A percentile compares a stretch with the other conserved stretches of the same genome.
phyloP scores from a whole-genome alignment of 2,329 filamentous ascomycete genomes.

The Capronia coronata region DNA sequence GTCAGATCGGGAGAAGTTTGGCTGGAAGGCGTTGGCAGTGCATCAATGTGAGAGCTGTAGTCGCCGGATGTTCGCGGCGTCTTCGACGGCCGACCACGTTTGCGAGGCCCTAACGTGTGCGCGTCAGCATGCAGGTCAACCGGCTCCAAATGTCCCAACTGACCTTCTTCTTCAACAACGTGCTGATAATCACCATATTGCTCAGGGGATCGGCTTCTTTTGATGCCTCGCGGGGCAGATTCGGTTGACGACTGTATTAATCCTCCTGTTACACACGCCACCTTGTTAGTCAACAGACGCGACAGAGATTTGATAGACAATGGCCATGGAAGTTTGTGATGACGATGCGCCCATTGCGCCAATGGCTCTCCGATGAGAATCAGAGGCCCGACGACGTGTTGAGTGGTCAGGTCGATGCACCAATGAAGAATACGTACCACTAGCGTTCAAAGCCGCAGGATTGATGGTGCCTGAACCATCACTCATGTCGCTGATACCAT shows the following conservation, averaged over 20 bases:
- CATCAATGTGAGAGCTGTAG: constrained; percentile 29
- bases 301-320: background rate
- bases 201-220: constrained; percentile 73
- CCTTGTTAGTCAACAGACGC: constrained; percentile 32
- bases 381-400: constrained; percentile 5
- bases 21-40: constrained; percentile 31
- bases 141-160: constrained; percentile 32
- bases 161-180: constrained; percentile 54
- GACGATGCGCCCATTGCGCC: constrained; percentile 17
- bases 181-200: constrained; percentile 51
- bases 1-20: constrained; percentile 31
- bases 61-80: constrained; percentile 37
- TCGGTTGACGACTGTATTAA: constrained; percentile 35
- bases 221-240: constrained; percentile 59
- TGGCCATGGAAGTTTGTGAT: constrained; percentile 14
- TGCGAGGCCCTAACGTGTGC: constrained; percentile 36
- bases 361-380: constrained; percentile 6
- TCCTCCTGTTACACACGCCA: constrained; percentile 34
- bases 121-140: constrained; percentile 4
- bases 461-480: constrained; percentile 86
- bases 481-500: constrained; percentile 50
- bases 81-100: constrained; percentile 47
- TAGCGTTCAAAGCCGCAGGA: constrained; percentile 75
- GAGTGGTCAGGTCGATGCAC: constrained; percentile 6
- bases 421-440: constrained; percentile 50